These are phyloP conservation scores for Pseudocercospora vitis DNA, from an alignment of 2,329 filamentous ascomycete genomes.

Conservation along the genomic window DNA sequence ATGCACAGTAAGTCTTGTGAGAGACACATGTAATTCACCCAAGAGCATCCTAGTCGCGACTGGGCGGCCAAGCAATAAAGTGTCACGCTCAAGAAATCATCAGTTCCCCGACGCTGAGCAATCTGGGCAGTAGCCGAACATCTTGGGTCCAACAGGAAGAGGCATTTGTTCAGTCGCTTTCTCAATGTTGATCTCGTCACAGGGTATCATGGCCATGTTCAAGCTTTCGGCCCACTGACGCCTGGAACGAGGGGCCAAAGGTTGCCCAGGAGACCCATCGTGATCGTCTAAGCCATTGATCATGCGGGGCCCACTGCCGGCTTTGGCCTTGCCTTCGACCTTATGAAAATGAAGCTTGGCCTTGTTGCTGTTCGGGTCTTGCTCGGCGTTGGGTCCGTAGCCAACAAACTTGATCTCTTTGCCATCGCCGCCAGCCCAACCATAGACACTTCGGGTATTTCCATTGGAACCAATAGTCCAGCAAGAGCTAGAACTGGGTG, in stretches of 20 bases:
- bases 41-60: slow-evolving; percentile 5
- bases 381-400: slow-evolving; percentile 36
- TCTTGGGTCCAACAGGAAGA: not conserved
- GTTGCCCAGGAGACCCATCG: slow-evolving; percentile 21
- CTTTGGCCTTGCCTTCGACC: slow-evolving; percentile 2
- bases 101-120: slow-evolving; percentile 8
- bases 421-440: slow-evolving; percentile 40
- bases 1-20: slow-evolving; percentile 1
- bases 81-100: too few relatives aligned
- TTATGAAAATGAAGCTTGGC: slow-evolving; percentile 25
- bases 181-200: slow-evolving; percentile 27
- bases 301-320: slow-evolving; percentile 21
- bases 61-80: not conserved
- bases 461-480: slow-evolving; percentile 28
- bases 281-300: slow-evolving; percentile 14
- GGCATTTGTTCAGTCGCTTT: slow-evolving; percentile 27
- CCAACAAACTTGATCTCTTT: slow-evolving; percentile 39
- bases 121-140: slow-evolving; percentile 12
- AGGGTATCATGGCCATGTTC: slow-evolving; percentile 21
- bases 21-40: not conserved
- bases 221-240: slow-evolving; percentile 32
- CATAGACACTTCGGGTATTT: slow-evolving; percentile 23
- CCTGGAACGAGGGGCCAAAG: slow-evolving; percentile 28
- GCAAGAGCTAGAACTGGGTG: slow-evolving; percentile 16
- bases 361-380: slow-evolving; percentile 28